Evolutionary conservation across 106 monocot genomes (phyloP), one percentile per base, ranked within the genome.

Genomic region (Ottelia alismoides): DNA sequence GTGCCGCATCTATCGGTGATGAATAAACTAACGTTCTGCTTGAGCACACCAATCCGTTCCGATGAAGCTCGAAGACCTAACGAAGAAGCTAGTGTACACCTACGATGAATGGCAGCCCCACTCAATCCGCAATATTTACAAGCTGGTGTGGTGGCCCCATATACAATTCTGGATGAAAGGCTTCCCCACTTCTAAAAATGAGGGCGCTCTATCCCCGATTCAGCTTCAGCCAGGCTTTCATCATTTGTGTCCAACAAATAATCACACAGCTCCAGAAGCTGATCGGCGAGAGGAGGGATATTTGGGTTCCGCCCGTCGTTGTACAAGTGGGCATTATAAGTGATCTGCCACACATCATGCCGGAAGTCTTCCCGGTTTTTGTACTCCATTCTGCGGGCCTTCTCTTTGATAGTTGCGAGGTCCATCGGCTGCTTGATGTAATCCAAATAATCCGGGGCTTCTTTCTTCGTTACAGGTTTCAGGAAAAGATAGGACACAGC

Each of bases 201-300:
- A n/a, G n/a, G n/a, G 20, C 10, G 23, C 24, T 66, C 58, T 22
- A 86, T 74, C 25, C 65, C 68, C 29, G 67, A 65, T 72, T 98
- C 89, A 53, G 89, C 96, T 9, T 98, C 76, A 22, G 54, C 53
- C 62, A 98, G 51, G 6, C 51, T 19, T 0, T 49, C 19, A 3
- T 66, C 58, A 35, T 72, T 76, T 56, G 69, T 45, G 3, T 75
- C 62, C 49, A 98, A 60, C 1, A 68, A 66, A 54, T 79, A 69
- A 62, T 98, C 89, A 48, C 96, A 98, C 22, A 98, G 63, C 48
- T 82, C 89, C 43, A 98, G 47, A 10, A 98, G 79, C 72, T 89
- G 85, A 56, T 98, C 96, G 16, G 96, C 89, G 18, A 98, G 66
- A 2, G 96, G 96, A 62, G 96, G 96, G 50, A 98, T 98, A 7